Conservation (phyloP, 257 asterid genomes). For the Jacaranda copaia region DNA sequence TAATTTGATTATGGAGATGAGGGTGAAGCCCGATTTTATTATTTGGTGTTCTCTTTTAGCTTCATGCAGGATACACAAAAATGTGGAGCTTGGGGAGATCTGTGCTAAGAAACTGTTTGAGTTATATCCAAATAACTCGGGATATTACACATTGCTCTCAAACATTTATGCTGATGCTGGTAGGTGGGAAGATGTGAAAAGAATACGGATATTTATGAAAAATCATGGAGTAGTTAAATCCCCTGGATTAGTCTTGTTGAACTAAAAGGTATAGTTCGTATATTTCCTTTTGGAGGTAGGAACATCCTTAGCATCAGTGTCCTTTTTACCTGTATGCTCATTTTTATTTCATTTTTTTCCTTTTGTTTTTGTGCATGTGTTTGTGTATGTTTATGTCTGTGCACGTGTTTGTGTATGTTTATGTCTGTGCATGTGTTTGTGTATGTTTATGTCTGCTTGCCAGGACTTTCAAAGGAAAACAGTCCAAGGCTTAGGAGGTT, state of each 20-base stretch:
- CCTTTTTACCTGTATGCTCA: neutral
- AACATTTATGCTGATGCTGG: conserved; percentile 92
- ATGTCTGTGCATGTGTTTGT: neutral
- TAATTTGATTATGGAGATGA: conserved; percentile 75
- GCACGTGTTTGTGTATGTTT: too few species aligned
- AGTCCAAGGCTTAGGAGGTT: neutral
- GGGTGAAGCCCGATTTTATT: conserved; percentile 72
- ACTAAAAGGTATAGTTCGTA: conserved; percentile 68
- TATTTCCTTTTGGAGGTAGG: conserved; percentile 77
- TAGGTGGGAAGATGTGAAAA: conserved; percentile 88
- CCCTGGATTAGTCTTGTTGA: conserved; percentile 89
- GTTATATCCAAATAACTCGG: conserved; percentile 78
- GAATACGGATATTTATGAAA: conserved; percentile 69
- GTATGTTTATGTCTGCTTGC: neutral
- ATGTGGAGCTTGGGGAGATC: conserved; percentile 84
- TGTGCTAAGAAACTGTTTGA: conserved; percentile 77
- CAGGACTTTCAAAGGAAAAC: neutral
- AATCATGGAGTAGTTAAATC: conserved; percentile 73
- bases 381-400: neutral
- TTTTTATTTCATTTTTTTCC: neutral
- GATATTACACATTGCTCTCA: conserved; percentile 81
- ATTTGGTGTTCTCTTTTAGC: conserved; percentile 94
- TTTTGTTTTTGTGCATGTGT: neutral
- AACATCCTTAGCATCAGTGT: conserved; percentile 60
- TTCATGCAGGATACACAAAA: conserved; percentile 84